Conservation (phyloP, 2,329 filamentous ascomycete genomes). For the Neoarthrinium moseri region DNA sequence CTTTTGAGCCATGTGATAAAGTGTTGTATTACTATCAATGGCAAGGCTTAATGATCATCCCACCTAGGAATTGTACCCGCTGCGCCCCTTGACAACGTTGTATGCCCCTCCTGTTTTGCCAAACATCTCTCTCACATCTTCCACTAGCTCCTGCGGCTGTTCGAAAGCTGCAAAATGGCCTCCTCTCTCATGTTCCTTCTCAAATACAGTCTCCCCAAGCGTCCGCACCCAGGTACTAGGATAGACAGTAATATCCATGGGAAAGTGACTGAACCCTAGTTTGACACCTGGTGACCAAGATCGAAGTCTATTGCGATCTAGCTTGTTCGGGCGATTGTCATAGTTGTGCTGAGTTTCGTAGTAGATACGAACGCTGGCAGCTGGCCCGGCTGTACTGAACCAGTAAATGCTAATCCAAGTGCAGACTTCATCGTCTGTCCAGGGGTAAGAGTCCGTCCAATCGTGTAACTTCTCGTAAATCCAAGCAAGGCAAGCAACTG, state of each 20-base stretch:
- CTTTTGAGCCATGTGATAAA: too few species aligned
- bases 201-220: slow-evolving; percentile 59
- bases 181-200: slow-evolving; percentile 46
- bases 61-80: slow-evolving; percentile 21
- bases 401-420: slow-evolving; percentile 75
- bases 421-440: slow-evolving; percentile 74
- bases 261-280: slow-evolving; percentile 51
- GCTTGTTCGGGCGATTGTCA: slow-evolving; percentile 19
- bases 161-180: slow-evolving; percentile 65
- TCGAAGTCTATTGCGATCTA: slow-evolving; percentile 10
- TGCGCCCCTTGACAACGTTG: slow-evolving; percentile 27
- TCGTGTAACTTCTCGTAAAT: slow-evolving; percentile 78
- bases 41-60: too few species aligned
- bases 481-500: slow-evolving; percentile 72
- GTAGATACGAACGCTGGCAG: slow-evolving; percentile 68
- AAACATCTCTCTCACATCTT: slow-evolving; percentile 59
- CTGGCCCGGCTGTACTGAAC: slow-evolving; percentile 67
- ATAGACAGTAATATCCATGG: slow-evolving; percentile 53
- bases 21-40: too few species aligned
- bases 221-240: slow-evolving; percentile 58
- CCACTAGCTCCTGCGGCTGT: slow-evolving; percentile 48
- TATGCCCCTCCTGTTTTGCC: slow-evolving; percentile 46
- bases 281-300: slow-evolving; percentile 34
- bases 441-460: slow-evolving; percentile 71
- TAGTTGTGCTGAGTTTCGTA: slow-evolving; percentile 58